A percentile compares a stretch with the other conserved stretches of the same genome.
Conservation (phyloP, 2,329 filamentous ascomycete species). For the Ceratocystis huliohia region DNA sequence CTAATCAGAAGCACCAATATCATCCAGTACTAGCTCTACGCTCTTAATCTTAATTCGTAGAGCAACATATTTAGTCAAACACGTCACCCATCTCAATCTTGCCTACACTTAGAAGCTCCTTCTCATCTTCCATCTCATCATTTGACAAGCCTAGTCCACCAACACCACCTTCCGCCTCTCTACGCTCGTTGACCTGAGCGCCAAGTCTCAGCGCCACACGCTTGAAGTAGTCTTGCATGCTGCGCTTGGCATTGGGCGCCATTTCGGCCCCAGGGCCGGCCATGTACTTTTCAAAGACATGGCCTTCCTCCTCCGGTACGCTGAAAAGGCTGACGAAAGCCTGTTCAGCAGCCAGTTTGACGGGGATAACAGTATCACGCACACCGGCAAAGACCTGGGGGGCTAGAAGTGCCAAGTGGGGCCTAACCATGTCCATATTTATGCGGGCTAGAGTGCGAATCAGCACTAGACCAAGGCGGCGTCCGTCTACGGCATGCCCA, state of each 20-base stretch:
- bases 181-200: slow-evolving; percentile 75
- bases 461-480: slow-evolving; percentile 75
- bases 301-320: slow-evolving; percentile 74
- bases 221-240: slow-evolving; percentile 96
- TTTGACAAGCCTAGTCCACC: slow-evolving; percentile 75
- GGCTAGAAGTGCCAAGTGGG: slow-evolving; percentile 68
- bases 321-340: slow-evolving; percentile 85
- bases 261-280: slow-evolving; percentile 53
- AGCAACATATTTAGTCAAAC: slow-evolving; percentile 19
- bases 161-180: slow-evolving; percentile 78
- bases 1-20: not conserved
- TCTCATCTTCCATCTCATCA: slow-evolving; percentile 88
- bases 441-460: slow-evolving; percentile 71
- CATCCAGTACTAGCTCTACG: not conserved
- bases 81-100: slow-evolving; percentile 52
- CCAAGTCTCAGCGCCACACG: slow-evolving; percentile 73
- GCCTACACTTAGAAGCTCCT: slow-evolving; percentile 90
- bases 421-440: slow-evolving; percentile 66
- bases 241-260: slow-evolving; percentile 62
- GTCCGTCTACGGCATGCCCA: slow-evolving; percentile 66
- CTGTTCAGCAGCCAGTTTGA: slow-evolving; percentile 89
- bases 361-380: slow-evolving; percentile 80
- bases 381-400: slow-evolving; percentile 80
- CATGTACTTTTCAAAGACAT: slow-evolving; percentile 86
- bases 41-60: not conserved